phyloP scores from a whole-genome alignment of 2,329 filamentous ascomycete species.

The Aplosporella prunicola region DNA sequence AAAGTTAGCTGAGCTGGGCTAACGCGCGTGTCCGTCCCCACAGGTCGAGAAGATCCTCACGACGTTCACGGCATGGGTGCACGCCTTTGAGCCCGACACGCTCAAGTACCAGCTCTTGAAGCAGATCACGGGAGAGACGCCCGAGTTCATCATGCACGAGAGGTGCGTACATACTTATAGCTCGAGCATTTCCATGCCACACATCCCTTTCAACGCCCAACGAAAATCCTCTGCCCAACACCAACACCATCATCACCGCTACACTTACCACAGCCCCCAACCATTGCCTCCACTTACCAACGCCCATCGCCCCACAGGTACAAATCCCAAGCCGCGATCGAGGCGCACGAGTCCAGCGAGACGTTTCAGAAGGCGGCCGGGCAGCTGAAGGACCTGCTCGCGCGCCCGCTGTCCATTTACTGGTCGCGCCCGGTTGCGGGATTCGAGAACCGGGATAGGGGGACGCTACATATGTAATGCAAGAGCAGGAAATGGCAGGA shows the following conservation, averaged over 20 bases:
- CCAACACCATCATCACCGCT: too few relatives aligned
- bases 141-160: slow-evolving; percentile 24
- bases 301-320: slow-evolving; percentile 16
- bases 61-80: slow-evolving; percentile 17
- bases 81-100: slow-evolving; percentile 25
- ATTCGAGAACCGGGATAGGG: neutral
- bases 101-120: slow-evolving; percentile 25
- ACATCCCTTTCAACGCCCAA: neutral
- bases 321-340: slow-evolving; percentile 21
- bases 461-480: too few relatives aligned
- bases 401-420: neutral
- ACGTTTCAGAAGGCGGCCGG: slow-evolving; percentile 18
- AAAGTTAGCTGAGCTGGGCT: too few relatives aligned
- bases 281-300: neutral
- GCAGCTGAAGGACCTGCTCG: slow-evolving; percentile 15
- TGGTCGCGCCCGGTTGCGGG: slow-evolving; percentile 1
- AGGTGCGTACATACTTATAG: slow-evolving; percentile 17
- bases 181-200: neutral
- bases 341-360: slow-evolving; percentile 18
- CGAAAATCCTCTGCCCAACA: too few relatives aligned
- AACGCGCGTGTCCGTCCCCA: too few relatives aligned
- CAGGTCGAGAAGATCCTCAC: slow-evolving; percentile 25
- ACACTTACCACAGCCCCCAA: neutral
- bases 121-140: slow-evolving; percentile 20
- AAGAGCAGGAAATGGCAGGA: neutral